Base-by-base conservation (phyloP, 2,329 filamentous ascomycete genomes). In the Neonectria neomacrospora region DNA sequence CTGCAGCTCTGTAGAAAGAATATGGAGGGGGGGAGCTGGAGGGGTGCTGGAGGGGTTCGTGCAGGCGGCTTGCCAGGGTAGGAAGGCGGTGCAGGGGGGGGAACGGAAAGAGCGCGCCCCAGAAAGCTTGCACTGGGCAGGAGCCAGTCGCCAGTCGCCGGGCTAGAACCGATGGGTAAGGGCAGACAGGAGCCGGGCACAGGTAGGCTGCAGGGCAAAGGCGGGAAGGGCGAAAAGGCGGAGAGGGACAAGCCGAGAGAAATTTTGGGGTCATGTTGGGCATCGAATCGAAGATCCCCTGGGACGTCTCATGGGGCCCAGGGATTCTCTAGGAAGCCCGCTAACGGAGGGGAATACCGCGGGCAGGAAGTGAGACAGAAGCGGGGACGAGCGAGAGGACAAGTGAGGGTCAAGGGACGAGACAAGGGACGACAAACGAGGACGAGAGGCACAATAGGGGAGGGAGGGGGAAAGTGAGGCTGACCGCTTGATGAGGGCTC, bases 401-500 rank as follows among this genome's bases (percentile, higher is more conserved):
- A 20, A 20, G 34, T n/a, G 34, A 8, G 34, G 14, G 16, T n/a
- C 45, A 47, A 51, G 55, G 50, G 16, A 52, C 56, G 42, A 20
- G 30, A 14, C 14, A 53, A 53, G 51, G 41, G 23, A 51, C 50
- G 22, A n/a, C 30, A 53, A 37, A 50, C 44, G 66, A 63, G 23
- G 42, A 42, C 54, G 51, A 56, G 22, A 63, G 18, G 23, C 23
- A 58, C 26, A 52, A 30, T 3, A 18, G 8, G 11, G 28, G 54
- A 42, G n/a, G 26, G 45, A n/a, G 52, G 39, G 14, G 22, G 3
- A 26, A 51, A 51, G 59, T 60, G 53, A 18, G 57, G 75, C 83
- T 73, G 78, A 89, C 87, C 87, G 73, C 83, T 88, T 37, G 76
- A 71, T 64, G 82, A 83, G n/a, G 86, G 83, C 71, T 89, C 86